Evolutionary conservation across 768 basidiomycete species (phyloP), one percentile per base, ranked within the genome.

Genomic region (Cystoderma amianthinum): DNA sequence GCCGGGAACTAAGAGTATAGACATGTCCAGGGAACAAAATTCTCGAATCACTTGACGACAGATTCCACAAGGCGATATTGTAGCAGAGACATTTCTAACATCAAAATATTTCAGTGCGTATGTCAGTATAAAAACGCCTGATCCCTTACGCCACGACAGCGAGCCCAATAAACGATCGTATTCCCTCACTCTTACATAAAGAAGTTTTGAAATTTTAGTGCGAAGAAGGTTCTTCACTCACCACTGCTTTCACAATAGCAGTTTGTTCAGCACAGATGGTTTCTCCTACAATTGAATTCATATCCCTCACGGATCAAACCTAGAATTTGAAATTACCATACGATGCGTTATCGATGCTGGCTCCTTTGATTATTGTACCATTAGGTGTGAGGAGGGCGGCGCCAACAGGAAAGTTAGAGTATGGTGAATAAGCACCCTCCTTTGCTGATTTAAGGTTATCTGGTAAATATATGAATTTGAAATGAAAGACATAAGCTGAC

Each of bases 261-360:
- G 95, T 97, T 21, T 94, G 70, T 57, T 99, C 95, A 0, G 95
- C 95, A 49, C 95, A 98, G 44, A 97, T 94, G 0, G 86, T 77
- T 1, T 77, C 90, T 3, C 93, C 93, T 95, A 43, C 9, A 39
- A 36, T 28, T n/a, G n/a, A n/a, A n/a, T n/a, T n/a, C n/a, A n/a
- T n/a, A n/a, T n/a, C n/a, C n/a, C n/a, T 28, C 25, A n/a, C n/a
- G 25, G 25, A 28, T n/a, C n/a, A n/a, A n/a, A 28, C n/a, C 25
- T n/a, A 28, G n/a, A n/a, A 28, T n/a, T 7, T n/a, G 15, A 7
- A 28, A 28, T 7, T 44, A 93, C 94, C 92, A 53, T 90, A 89
- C 0, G 86, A 85, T 0, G 91, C 92, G 52, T 96, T 97, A 66
- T 99, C 96, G 45, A 98, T 74, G 58, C 96, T 97, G 22, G 85